phyloP scores from a whole-genome alignment of 768 basidiomycete genomes.

The Suillus bovinus region DNA sequence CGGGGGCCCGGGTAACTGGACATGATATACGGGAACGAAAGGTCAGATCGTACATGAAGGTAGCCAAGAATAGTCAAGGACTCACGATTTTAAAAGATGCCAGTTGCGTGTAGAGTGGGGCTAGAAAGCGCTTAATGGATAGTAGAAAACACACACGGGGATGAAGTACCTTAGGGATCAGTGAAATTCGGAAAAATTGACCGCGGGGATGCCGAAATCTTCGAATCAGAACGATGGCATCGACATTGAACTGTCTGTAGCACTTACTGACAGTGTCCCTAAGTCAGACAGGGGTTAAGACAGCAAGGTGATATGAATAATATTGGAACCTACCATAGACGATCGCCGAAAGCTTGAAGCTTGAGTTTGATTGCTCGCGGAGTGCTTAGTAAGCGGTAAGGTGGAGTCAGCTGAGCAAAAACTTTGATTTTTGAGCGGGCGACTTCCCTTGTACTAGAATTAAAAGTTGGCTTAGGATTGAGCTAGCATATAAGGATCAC shows the following conservation, averaged over 20 bases:
- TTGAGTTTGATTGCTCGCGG: constrained; percentile 9
- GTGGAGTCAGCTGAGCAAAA: background rate
- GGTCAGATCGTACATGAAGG: background rate
- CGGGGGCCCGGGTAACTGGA: too few relatives aligned
- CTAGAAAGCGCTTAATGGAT: background rate
- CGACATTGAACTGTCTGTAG: background rate
- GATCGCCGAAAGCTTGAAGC: constrained; percentile 2
- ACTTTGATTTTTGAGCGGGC: constrained; percentile 1
- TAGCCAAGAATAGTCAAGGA: background rate
- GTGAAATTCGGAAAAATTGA: background rate
- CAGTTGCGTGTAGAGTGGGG: background rate
- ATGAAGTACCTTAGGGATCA: background rate
- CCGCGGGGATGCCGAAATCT: background rate
- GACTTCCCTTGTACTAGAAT: background rate
- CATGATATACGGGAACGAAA: background rate
- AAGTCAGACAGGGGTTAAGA: too few relatives aligned
- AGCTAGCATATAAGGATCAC: background rate
- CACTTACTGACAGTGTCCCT: background rate
- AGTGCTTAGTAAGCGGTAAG: constrained; percentile 4
- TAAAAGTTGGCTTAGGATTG: background rate
- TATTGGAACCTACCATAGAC: background rate
- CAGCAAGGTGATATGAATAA: too few relatives aligned
- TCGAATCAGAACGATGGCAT: background rate
- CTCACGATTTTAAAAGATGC: too few relatives aligned
- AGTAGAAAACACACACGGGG: background rate